These are phyloP conservation scores for Stipa capillata DNA, from an alignment of 176 grass and related monocot genomes.

Conservation along the genomic window DNA sequence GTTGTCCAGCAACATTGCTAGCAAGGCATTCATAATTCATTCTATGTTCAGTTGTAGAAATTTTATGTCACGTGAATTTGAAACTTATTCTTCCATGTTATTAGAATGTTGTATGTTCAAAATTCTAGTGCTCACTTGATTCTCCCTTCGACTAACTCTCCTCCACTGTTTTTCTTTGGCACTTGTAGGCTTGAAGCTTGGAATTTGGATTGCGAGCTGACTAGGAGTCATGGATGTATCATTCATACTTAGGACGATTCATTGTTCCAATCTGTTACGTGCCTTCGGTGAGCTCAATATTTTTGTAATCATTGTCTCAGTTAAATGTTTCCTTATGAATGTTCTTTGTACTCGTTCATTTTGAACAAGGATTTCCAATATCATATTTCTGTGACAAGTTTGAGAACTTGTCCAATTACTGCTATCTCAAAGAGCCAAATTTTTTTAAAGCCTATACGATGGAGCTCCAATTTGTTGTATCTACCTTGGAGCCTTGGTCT, in stretches of 20 bases:
- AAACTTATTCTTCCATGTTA: neutral
- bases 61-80: neutral
- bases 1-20: constrained; percentile 51
- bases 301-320: constrained; percentile 25
- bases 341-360: constrained; percentile 13
- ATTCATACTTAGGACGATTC: constrained; percentile 16
- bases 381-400: neutral
- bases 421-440: neutral
- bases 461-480: neutral
- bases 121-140: neutral
- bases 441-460: neutral
- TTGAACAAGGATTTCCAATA: constrained; percentile 11
- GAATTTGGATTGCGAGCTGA: constrained; percentile 10
- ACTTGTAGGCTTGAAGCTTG: constrained; percentile 27
- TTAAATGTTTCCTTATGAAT: constrained; percentile 13
- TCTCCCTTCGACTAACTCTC: neutral
- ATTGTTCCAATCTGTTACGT: constrained; percentile 12
- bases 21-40: constrained; percentile 23
- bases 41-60: neutral
- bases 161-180: neutral
- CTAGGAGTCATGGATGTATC: constrained; percentile 37
- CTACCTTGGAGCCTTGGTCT: too few species aligned
- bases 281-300: neutral
- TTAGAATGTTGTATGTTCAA: neutral
- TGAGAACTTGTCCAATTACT: neutral